Base-by-base conservation (phyloP, 2,329 filamentous ascomycete species). In the Ciborinia camelliae region DNA sequence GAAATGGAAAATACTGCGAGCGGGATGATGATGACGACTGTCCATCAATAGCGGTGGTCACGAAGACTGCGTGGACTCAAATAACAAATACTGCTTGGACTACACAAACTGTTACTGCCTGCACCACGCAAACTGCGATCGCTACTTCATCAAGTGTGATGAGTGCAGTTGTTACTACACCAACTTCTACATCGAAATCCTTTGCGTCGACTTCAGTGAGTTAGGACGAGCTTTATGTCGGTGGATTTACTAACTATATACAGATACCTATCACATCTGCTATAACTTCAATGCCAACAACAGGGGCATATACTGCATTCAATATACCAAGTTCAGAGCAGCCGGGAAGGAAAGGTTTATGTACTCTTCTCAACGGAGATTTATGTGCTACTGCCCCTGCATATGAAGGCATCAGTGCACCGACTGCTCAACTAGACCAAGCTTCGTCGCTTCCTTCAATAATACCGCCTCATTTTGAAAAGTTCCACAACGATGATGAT, bases 11-110 rank as follows among this genome's bases (percentile, higher is more conserved):
- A 18, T 35, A 62, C 28, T 9, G n/a, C 39, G 39, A 47, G n/a
- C 50, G 39, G 32, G 9, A 54, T 62, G 47, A 23, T 14, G 14
- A 41, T 15, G 3, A 51, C 18, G 8, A 35, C 23, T 15, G 32
- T 6, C n/a, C 28, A 35, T 23, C 15, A 47, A 26, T 35, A 23
- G 7, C 14, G 5, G 15, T 59, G 28, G 43, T 47, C 55, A 59
- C 55, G 15, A 59, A 15, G 41, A 59, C 55, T 48, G 41, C 55
- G 30, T 59, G 41, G 41, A 59, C 55, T 15, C 55, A 41, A 60
- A 58, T 23, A 32, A 57, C 45, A 53, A 66, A 37, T 37, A 59
- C 55, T 59, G 55, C 55, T 26, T 59, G 55, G 55, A 48, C 55
- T 26, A 59, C 55, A 59, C 55, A 59, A 47, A 59, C 55, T 26